Evolutionary conservation across 1,139 yeast species (phyloP).

Genomic region (Blastobotrys petasosporus): DNA sequence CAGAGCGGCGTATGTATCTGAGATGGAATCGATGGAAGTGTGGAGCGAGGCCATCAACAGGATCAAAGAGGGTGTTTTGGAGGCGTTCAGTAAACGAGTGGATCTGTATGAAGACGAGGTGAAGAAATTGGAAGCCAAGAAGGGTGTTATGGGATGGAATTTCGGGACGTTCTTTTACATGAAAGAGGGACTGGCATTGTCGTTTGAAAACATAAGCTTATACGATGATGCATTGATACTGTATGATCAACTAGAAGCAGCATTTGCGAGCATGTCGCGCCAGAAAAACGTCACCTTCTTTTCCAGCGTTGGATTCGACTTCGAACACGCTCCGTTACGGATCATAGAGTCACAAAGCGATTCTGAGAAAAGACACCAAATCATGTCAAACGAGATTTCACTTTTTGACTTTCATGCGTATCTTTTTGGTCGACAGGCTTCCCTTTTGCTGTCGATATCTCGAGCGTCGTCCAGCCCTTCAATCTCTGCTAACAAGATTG

Average conservation of each 20-base stretch:
- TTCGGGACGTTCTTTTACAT: conserved; percentile 41
- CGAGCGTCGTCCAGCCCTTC: conserved; percentile 35
- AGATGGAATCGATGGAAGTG: conserved; percentile 39
- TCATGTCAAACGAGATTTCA: conserved; percentile 36
- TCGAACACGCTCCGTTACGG: conserved; percentile 10
- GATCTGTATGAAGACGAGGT: conserved; percentile 38
- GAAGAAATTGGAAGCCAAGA: conserved; percentile 31
- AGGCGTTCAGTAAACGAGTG: conserved; percentile 51
- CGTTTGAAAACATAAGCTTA: conserved; percentile 47
- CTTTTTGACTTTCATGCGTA: conserved; percentile 40
- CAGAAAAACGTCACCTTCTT: conserved; percentile 27
- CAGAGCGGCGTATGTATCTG: conserved; percentile 36
- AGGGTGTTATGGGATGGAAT: conserved; percentile 39
- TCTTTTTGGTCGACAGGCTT: conserved; percentile 39
- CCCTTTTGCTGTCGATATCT: conserved; percentile 31
- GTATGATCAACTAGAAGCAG: conserved; percentile 38
- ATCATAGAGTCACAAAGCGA: conserved; percentile 18
- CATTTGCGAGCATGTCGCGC: conserved; percentile 24
- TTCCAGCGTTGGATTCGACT: conserved; percentile 30
- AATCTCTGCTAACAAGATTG: conserved; percentile 31
- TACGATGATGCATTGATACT: conserved; percentile 52
- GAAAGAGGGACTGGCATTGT: conserved; percentile 43
- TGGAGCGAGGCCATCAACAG: conserved; percentile 45
- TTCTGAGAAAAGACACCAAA: conserved; percentile 29
- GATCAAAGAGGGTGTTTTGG: conserved; percentile 49